Conservation (phyloP, 345 rosid species). For the Boechera retrofracta region DNA sequence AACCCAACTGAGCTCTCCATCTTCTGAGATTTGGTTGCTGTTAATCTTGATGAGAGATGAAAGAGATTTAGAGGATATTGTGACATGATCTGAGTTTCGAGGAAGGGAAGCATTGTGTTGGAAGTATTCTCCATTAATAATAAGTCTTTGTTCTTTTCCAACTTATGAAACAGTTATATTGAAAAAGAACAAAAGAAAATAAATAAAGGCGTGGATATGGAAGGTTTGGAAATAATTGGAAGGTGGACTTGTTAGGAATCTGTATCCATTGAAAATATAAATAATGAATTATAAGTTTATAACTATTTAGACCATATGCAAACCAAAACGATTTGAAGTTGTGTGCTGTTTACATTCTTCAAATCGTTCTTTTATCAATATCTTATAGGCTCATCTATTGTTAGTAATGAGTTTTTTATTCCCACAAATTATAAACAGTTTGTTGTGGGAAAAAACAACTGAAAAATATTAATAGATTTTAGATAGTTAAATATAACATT, state of each 20-base stretch:
- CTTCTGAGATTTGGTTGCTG: neutral
- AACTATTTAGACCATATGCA: too few relatives aligned
- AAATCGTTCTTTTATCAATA: too few relatives aligned
- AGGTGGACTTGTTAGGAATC: neutral
- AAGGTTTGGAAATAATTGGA: conserved; percentile 13
- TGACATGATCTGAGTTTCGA: conserved; percentile 25
- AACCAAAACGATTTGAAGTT: too few relatives aligned
- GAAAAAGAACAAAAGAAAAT: conserved; percentile 9
- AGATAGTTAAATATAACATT: too few relatives aligned
- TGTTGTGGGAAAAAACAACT: too few relatives aligned
- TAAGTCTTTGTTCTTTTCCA: conserved; percentile 9
- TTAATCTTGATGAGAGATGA: neutral
- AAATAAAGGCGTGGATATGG: conserved; percentile 18
- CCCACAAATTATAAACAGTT: too few relatives aligned
- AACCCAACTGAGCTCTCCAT: conserved; percentile 59
- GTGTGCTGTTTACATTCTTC: too few relatives aligned
- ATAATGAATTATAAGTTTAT: too few relatives aligned
- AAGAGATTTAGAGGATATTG: neutral
- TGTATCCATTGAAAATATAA: too few relatives aligned
- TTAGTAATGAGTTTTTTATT: too few relatives aligned
- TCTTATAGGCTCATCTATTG: too few relatives aligned
- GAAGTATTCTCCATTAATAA: conserved; percentile 8
- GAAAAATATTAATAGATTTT: too few relatives aligned
- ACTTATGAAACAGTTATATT: conserved; percentile 24
- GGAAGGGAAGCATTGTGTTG: conserved; percentile 19